phyloP scores from a whole-genome alignment of 805 yeast genomes.

The Ogataea salicorniae region DNA sequence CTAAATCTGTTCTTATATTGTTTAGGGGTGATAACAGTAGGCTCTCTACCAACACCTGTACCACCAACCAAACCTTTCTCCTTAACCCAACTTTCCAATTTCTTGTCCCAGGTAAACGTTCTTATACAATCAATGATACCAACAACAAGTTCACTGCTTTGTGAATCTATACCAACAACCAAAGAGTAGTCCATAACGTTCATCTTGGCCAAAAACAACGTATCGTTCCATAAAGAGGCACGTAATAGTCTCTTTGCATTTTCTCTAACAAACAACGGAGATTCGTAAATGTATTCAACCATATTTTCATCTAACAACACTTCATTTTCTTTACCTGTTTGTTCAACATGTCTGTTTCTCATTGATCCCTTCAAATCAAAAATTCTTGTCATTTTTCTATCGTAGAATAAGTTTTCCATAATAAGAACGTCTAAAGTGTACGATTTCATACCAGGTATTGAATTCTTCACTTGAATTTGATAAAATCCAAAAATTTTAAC shows the following conservation, averaged over 20 bases:
- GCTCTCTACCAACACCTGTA: slow-evolving; percentile 82
- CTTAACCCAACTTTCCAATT: slow-evolving; percentile 97
- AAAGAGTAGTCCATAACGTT: slow-evolving; percentile 98
- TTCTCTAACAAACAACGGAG: slow-evolving; percentile 90
- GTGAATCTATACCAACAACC: slow-evolving; percentile 83
- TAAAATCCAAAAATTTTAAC: slow-evolving; percentile 95
- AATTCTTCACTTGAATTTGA: slow-evolving; percentile 83
- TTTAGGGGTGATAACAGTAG: slow-evolving; percentile 95
- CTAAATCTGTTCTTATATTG: slow-evolving; percentile 92
- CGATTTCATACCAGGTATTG: slow-evolving; percentile 60
- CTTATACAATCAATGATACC: slow-evolving; percentile 94
- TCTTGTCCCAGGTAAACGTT: slow-evolving; percentile 98
- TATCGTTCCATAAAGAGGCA: slow-evolving; percentile 93
- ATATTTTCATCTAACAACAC: slow-evolving; percentile 93
- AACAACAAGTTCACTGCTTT: slow-evolving; percentile 67
- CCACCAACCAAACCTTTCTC: slow-evolving; percentile 83
- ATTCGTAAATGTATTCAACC: slow-evolving; percentile 96
- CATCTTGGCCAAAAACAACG: slow-evolving; percentile 89
- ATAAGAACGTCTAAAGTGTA: slow-evolving; percentile 86
- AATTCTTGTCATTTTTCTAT: slow-evolving; percentile 72
- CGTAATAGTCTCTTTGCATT: slow-evolving; percentile 81
- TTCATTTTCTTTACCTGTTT: slow-evolving; percentile 93
- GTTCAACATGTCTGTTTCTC: slow-evolving; percentile 95
- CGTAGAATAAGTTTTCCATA: slow-evolving; percentile 93
- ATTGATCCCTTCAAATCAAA: slow-evolving; percentile 97